A percentile compares a stretch with the other conserved stretches of the same genome.
These are phyloP conservation scores for Leishmania mexicana DNA, from an alignment of 208 protist species.

Conservation along the genomic window DNA sequence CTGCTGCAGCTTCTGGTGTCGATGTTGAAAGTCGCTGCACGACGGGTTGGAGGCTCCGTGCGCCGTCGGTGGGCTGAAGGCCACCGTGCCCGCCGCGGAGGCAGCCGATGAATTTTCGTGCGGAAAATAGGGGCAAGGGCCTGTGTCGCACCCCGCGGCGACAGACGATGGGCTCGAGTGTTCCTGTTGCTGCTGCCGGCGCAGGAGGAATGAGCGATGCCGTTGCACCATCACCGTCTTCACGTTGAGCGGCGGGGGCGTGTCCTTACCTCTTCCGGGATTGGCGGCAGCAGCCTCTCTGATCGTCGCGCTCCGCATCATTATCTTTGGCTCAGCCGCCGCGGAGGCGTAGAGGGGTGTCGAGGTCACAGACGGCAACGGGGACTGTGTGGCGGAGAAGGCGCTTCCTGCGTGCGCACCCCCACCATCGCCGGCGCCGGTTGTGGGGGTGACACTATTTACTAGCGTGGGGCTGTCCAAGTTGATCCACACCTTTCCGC, in stretches of 20 bases:
- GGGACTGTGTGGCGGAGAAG: background rate
- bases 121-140: too few species aligned
- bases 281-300: background rate
- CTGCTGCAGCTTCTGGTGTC: background rate
- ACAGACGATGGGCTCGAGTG: background rate
- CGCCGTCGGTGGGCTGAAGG: background rate
- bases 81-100: background rate
- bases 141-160: too few species aligned
- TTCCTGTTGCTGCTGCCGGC: slow-evolving; percentile 9
- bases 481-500: background rate
- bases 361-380: background rate
- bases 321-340: background rate
- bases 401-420: background rate
- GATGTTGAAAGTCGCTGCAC: background rate
- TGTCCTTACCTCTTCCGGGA: background rate
- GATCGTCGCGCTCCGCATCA: background rate
- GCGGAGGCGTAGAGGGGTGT: background rate
- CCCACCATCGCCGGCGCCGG: background rate
- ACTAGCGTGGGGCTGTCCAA: background rate
- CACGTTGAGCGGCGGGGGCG: background rate
- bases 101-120: too few species aligned
- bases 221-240: background rate
- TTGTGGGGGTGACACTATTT: background rate
- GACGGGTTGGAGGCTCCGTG: background rate
- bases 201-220: background rate